Evolutionary conservation across 2,329 filamentous ascomycete genomes (phyloP), one percentile per base, ranked within the genome.

Genomic region (Ophiocordyceps sinensis): DNA sequence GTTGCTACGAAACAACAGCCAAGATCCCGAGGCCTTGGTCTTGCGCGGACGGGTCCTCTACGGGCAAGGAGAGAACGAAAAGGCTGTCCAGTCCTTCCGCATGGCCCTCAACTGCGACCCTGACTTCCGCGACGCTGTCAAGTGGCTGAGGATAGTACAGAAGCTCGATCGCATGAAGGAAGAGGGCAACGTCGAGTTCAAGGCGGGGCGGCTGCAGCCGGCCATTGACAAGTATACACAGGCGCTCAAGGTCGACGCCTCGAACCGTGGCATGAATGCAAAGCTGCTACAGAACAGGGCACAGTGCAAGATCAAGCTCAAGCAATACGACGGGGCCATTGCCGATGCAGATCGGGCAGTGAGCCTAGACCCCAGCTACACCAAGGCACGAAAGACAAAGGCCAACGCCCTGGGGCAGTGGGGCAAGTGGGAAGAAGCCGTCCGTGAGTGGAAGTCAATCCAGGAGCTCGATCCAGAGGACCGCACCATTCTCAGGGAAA

Each of bases 211-310:
- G 44, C 91, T 80, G 65, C 77, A 85, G 55, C 68, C 78, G 40
- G 91, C 91, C 26, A 79, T 94, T 43, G 78, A 88, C 43, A 82
- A 86, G 51, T 98, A 95, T 64, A 79, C 79, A 3, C 68, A 81
- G 46, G 89, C 89, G 36, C 68, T 98, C 29, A 78, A 82, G 38
- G 77, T 98, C 38, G 91, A 98, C 60, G 83, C 88, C 0, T 59
- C 71, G 41, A 96, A 96, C 71, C 85, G 85, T 64, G 82, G 84
- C 53, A 94, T 85, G 52, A 96, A 96, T 62, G 82, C 89, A 17
- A 96, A 96, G 70, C 77, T 96, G 38, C 72, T 94, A 39, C 87
- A 94, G 62, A 98, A 98, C 68, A 76, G 91, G 46, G 91, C 91
- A 1, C 73, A 93, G 53, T 91, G 86, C 61, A 77, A 80, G 47